Conservation (phyloP, 108 stramenopile genomes). For the Skeletonema grethae region DNA sequence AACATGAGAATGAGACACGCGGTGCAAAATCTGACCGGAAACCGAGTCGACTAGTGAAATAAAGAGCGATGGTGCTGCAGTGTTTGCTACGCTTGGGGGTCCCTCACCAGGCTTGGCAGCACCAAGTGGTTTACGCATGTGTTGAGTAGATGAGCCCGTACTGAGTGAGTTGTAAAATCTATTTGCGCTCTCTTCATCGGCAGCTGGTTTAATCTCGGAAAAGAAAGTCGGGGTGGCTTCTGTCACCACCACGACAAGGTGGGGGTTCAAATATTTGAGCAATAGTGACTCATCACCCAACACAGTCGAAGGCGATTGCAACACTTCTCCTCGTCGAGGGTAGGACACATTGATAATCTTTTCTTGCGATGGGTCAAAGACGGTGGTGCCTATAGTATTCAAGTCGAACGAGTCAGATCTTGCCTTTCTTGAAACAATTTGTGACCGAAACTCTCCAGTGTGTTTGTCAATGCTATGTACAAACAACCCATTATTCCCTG, state of each 20-base stretch:
- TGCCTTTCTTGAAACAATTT: constrained; percentile 28
- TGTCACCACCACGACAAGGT: constrained; percentile 84
- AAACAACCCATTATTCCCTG: constrained; percentile 65
- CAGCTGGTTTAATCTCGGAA: constrained; percentile 17
- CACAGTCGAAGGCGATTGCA: constrained; percentile 77
- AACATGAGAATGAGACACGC: constrained; percentile 85
- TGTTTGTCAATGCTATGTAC: constrained; percentile 62
- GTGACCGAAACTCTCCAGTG: constrained; percentile 42
- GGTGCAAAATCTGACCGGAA: constrained; percentile 88
- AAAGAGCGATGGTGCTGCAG: constrained; percentile 54
- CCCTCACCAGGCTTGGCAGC: constrained; percentile 58
- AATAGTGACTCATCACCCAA: constrained; percentile 94
- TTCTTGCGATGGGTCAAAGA: constrained; percentile 70
- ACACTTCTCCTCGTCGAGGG: constrained; percentile 74
- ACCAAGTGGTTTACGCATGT: constrained; percentile 61
- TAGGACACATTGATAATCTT: constrained; percentile 73
- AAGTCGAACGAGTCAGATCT: constrained; percentile 38
- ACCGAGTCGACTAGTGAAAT: constrained; percentile 90
- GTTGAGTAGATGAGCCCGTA: constrained; percentile 19
- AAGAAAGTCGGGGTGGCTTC: constrained; percentile 47
- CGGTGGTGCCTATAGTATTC: constrained; percentile 56
- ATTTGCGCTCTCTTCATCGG: constrained; percentile 29
- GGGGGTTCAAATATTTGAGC: constrained; percentile 95
- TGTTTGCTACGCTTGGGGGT: constrained; percentile 20
- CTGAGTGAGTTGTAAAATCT: constrained; percentile 41